Base-by-base conservation (phyloP, 345 rosid species). In the Diplotaxis tenuifolia region DNA sequence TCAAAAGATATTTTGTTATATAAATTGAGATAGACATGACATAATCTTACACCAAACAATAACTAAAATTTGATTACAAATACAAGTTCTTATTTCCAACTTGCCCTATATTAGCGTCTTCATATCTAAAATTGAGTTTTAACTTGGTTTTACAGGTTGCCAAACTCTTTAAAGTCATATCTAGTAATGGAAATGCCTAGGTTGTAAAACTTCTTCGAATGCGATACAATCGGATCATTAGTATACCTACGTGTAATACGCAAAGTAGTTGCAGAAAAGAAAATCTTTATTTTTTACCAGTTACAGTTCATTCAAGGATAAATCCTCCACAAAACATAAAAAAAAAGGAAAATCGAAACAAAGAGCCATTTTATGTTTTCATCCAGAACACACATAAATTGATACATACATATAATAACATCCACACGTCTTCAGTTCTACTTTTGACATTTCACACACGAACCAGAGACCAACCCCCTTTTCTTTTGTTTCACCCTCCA, bases 261-360 rank as follows among this genome's bases (percentile, higher is more conserved):
- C 38, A 10, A 23, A 27, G 20, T 29, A 56, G 3, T 12, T 20
- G 7, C 29, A 40, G 4, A 9, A 34, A 34, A 31, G 25, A 52
- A 19, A 54, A 71, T 21, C 15, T 54, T 15, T 16, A 16, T 21
- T 54, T 42, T 31, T 56, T 16, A 60, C 60, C 18, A 15, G 31
- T 74, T 75, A 75, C 78, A 75, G 67, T 74, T 23, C 31, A 67
- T 67, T 45, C 18, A 60, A 27, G 62, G 45, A 34, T 59, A 74
- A 29, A 19, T 28, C 34, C 56, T n/a, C n/a, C n/a, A n/a, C n/a
- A n/a, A n/a, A n/a, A n/a, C 38, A 16, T 14, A 16, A 36, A 62
- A 40, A 1, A 54, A 53, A 18, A 14, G 2, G 0, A 40, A 57
- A 47, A 29, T 6, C 3, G 49, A 55, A 72, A 50, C 38, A 60